These are phyloP conservation scores for Xylariaceae sp. DNA, from an alignment of 2,329 filamentous ascomycete species.

Conservation along the genomic window DNA sequence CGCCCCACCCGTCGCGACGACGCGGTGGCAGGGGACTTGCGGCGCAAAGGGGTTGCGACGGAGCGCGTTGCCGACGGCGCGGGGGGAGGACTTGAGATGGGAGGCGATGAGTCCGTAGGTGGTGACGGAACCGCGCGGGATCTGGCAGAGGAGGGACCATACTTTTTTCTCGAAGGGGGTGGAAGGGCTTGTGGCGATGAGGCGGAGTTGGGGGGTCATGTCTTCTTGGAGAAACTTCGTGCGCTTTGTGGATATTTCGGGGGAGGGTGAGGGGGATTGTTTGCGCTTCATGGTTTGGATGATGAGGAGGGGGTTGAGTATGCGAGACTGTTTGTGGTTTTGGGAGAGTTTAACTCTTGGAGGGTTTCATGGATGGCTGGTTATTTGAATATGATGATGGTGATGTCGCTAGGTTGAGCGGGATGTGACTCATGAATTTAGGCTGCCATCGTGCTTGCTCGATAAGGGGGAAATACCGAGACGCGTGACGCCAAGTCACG, in stretches of 20 bases:
- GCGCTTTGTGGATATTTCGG: not conserved
- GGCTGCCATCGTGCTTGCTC: not conserved
- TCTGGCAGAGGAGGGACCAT: slow-evolving; percentile 68
- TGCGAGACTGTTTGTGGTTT: not conserved
- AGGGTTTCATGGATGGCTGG: not conserved
- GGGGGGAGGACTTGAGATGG: slow-evolving; percentile 36
- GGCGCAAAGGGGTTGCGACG: slow-evolving; percentile 78
- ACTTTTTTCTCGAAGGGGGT: slow-evolving; percentile 58
- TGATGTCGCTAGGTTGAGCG: not conserved
- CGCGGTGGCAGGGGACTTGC: slow-evolving; percentile 67
- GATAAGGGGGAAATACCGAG: not conserved
- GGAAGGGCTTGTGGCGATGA: slow-evolving; percentile 40
- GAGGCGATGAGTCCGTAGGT: slow-evolving; percentile 70
- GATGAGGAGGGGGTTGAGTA: not conserved
- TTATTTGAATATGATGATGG: not conserved
- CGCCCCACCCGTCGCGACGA: slow-evolving; percentile 67
- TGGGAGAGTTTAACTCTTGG: not conserved
- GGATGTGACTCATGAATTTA: slow-evolving; percentile 5
- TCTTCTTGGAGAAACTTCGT: slow-evolving; percentile 16
- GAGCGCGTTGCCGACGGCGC: slow-evolving; percentile 43
- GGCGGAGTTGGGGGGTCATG: slow-evolving; percentile 39
- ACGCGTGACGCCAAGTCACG: slow-evolving; percentile 24
- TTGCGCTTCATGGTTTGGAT: slow-evolving; percentile 25
- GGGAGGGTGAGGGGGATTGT: slow-evolving; percentile 7
- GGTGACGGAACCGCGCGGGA: slow-evolving; percentile 68